Base-by-base conservation (phyloP, 2,329 filamentous ascomycete species). In the Fusarium anguioides region DNA sequence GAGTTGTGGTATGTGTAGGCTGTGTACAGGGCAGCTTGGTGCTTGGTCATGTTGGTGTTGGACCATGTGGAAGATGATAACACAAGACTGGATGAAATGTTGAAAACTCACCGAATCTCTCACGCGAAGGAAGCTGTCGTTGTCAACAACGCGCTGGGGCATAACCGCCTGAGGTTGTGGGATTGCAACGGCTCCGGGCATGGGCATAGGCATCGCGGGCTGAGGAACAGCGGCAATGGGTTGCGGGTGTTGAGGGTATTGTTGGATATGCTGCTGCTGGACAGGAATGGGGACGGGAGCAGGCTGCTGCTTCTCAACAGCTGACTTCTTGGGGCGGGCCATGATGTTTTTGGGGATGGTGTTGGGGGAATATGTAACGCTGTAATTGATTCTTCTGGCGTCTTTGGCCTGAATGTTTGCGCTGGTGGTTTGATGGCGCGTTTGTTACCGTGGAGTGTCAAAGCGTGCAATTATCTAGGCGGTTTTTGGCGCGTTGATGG, bases 41-140 rank as follows among this genome's bases (percentile, higher is more conserved):
- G 12, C n/a, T 50, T 11, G 40, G 24, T 42, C 44, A 27, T 26
- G 42, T 24, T 26, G 18, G 8, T 44, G 31, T 33, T 26, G 10
- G 46, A 44, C 21, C 20, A 14, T 23, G 29, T 37, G 26, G 15
- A 44, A 44, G 33, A n/a, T n/a, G n/a, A 27, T 21, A 27, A 21
- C 21, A 6, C 6, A 17, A 54, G 51, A 57, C 51, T 31, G 36
- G 39, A 46, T 51, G 62, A 42, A 58, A 64, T 51, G 61, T 57
- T 66, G 41, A 42, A 11, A 31, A 81, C 91, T 86, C 89, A 96
- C 93, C 77, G 88, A 90, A 77, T 96, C 93, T 74, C 93, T 88
- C 46, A 94, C 93, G 75, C 90, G 86, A 62, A 92, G 86, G 77
- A 95, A 95, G 78, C 92, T 90, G 59, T 93, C 90, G 57, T 91